A percentile compares a stretch with the other conserved stretches of the same genome.
Evolutionary conservation across 495 filamentous ascomycete genomes (phyloP).

Genomic region (Hypoxylon subgilvum): DNA sequence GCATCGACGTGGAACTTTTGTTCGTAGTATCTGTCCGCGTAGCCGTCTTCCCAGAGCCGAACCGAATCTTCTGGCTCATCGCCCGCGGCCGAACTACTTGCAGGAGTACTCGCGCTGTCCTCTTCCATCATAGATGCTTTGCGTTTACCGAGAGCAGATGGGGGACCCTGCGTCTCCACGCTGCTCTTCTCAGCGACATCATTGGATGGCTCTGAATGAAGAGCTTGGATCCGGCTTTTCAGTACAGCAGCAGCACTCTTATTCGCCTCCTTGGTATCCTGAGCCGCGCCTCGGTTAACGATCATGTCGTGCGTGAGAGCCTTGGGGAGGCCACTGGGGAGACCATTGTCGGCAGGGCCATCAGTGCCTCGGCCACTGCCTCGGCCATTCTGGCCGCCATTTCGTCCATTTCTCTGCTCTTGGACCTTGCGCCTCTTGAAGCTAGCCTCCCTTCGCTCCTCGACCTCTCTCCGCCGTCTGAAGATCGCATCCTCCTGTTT

Average conservation of each 20-base stretch:
- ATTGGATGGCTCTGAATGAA: slow-evolving; percentile 44
- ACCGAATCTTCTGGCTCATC: slow-evolving; percentile 74
- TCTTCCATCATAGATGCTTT: slow-evolving; percentile 67
- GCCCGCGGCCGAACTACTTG: slow-evolving; percentile 51
- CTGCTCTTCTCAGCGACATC: slow-evolving; percentile 26
- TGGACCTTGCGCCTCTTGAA: slow-evolving; percentile 77
- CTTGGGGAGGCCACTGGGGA: slow-evolving; percentile 55
- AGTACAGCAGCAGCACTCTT: slow-evolving; percentile 91
- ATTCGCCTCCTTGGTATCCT: slow-evolving; percentile 83
- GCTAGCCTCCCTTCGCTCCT: slow-evolving; percentile 79
- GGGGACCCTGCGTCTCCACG: slow-evolving; percentile 35
- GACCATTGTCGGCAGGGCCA: slow-evolving; percentile 5
- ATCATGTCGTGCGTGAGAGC: slow-evolving; percentile 85
- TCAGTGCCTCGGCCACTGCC: slow-evolving; percentile 54
- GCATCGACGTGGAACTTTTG: slow-evolving; percentile 92
- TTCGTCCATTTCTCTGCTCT: slow-evolving; percentile 58
- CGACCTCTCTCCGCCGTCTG: slow-evolving; percentile 75
- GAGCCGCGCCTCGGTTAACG: slow-evolving; percentile 74
- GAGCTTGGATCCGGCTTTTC: slow-evolving; percentile 75
- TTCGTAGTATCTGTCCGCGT: slow-evolving; percentile 94
- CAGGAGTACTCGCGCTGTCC: slow-evolving; percentile 58
- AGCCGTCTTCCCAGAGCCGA: slow-evolving; percentile 92
- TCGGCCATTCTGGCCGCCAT: slow-evolving; percentile 54
- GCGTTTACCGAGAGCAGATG: slow-evolving; percentile 59
- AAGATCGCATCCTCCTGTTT: slow-evolving; percentile 98